phyloP scores from a whole-genome alignment of 1,284 basidiomycete species.

The Puccinia novopanici region DNA sequence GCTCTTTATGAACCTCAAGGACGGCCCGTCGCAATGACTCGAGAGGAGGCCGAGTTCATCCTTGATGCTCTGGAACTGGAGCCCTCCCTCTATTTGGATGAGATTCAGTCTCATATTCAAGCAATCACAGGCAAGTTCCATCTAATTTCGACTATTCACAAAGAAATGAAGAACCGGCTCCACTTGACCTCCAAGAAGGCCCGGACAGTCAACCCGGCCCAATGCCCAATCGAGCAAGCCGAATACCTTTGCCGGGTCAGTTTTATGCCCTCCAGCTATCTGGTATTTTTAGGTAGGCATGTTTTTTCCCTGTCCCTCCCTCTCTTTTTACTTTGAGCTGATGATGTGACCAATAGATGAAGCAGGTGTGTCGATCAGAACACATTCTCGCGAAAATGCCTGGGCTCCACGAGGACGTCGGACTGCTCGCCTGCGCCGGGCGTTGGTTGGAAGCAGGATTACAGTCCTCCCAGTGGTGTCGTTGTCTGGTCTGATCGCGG shows the following conservation, averaged over 20 bases:
- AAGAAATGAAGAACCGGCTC: neutral
- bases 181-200: neutral
- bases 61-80: neutral
- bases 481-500: neutral
- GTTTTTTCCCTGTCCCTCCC: neutral
- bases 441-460: neutral
- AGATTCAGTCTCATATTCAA: neutral
- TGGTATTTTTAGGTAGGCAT: constrained; percentile 7
- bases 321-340: neutral
- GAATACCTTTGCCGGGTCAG: neutral
- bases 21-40: neutral
- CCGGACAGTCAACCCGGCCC: too few relatives aligned
- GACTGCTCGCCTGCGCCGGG: neutral
- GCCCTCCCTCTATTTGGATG: neutral
- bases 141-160: neutral
- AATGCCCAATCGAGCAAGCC: neutral
- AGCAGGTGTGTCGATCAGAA: neutral
- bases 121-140: neutral
- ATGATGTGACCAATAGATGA: neutral
- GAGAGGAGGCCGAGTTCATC: neutral
- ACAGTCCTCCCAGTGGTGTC: neutral
- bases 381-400: neutral
- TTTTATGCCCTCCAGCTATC: neutral
- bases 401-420: neutral
- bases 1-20: neutral